Conservation (phyloP, 148 eudicot species). For the Selenicereus undatus region DNA sequence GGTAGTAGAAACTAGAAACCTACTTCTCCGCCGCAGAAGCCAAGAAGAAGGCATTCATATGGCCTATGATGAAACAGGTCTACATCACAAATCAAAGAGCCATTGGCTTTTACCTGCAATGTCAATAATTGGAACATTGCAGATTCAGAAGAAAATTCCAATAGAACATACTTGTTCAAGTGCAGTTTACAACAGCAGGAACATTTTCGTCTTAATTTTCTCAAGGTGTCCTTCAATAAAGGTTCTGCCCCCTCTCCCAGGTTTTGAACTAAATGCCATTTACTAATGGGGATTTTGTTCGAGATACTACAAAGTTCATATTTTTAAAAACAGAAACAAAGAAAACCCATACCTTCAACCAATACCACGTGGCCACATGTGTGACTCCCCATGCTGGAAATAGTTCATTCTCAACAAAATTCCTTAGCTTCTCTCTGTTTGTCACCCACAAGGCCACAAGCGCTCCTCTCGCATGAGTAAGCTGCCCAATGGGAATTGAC, state of each 20-base stretch:
- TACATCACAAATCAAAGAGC: slow-evolving; percentile 73
- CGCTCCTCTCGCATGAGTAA: slow-evolving; percentile 71
- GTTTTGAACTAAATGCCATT: too few relatives aligned
- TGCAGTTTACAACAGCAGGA: neutral
- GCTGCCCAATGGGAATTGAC: slow-evolving; percentile 67
- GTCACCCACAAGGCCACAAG: slow-evolving; percentile 94
- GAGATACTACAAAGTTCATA: too few relatives aligned
- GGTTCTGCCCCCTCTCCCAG: too few relatives aligned
- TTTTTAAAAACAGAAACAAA: neutral
- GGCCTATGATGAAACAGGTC: slow-evolving; percentile 97
- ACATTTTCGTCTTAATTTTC: neutral
- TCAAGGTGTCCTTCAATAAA: neutral
- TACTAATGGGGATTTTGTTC: too few relatives aligned
- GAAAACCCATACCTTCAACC: slow-evolving; percentile 65
- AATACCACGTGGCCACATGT: slow-evolving; percentile 64
- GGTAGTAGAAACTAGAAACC: slow-evolving; percentile 17
- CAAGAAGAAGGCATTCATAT: slow-evolving; percentile 91
- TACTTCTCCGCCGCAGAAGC: slow-evolving; percentile 48
- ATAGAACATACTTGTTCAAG: neutral
- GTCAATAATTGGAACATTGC: slow-evolving; percentile 1
- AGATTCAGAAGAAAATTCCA: neutral
- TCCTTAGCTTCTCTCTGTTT: slow-evolving; percentile 80
- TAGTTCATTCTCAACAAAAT: slow-evolving; percentile 79
- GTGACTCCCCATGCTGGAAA: slow-evolving; percentile 91
- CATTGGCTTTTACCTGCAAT: slow-evolving; percentile 76